Base-by-base conservation (phyloP, 164 flowering plant genomes). In the Protea cynaroides region DNA sequence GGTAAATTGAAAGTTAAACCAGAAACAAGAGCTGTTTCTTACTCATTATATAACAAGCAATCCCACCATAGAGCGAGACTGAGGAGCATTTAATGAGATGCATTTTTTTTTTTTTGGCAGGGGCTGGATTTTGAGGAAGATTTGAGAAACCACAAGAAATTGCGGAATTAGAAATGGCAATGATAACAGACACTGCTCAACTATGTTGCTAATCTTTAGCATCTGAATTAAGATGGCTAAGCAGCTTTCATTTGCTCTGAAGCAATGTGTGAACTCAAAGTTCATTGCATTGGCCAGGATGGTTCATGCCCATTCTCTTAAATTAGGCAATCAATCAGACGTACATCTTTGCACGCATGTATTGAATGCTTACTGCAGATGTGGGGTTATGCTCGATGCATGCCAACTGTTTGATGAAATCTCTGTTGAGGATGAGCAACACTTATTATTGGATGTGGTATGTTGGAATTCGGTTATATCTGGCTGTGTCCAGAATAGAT, bases 351-450 rank as follows among this genome's bases (percentile, higher is more conserved):
- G 43, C 15, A 64, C 72, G 3, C 62, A 58, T 25, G 36, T 68
- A 9, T 34, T 68, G 10, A 43, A 9, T 23, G 59, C 62, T 1
- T 65, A 68, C 62, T 59, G 29, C 24, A 65, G 61, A 19, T 72
- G 63, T 17, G 62, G 65, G 3, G 43, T 17, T 10, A 29, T 68
- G 19, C 66, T 64, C 7, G 53, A 55, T 29, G 72, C 72, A 25
- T 25, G 58, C 66, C 62, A 64, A 25, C 29, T 72, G 54, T 72
- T 72, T 52, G 76, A 68, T 25, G 76, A 72, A 68, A 59, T 68
- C 1, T 21, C 46, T 9, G 38, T 23, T 24, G 15, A 18, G 3
- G 8, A 11, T n/a, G 23, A 19, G 24, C 51, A 44, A 13, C 25
- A 13, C 7, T 19, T n/a, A 1, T 25, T 18, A 10, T 19, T 66